Conservation (phyloP, 2,329 filamentous ascomycete genomes). For the Verticillium isaacii region DNA sequence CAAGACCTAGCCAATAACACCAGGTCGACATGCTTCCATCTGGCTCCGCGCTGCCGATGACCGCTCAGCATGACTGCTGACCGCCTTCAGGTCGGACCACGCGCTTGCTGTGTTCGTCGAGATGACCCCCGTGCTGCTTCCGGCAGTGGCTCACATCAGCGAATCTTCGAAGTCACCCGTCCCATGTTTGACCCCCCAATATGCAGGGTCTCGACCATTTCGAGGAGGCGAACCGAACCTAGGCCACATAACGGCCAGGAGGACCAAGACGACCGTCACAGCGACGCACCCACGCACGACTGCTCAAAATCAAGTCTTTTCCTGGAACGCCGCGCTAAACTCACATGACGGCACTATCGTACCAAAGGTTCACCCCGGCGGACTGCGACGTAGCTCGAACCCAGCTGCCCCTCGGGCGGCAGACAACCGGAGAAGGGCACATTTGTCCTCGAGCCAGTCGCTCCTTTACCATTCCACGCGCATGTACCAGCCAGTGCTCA, state of each 20-base stretch:
- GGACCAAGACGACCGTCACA: neutral
- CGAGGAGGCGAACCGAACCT: neutral
- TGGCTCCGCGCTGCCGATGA: no score
- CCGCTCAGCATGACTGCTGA: no score
- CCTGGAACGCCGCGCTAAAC: conserved; percentile 22
- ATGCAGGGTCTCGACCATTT: neutral
- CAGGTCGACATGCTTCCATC: no score
- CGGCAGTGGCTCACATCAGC: no score
- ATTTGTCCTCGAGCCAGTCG: conserved; percentile 11
- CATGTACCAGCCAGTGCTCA: conserved; percentile 17
- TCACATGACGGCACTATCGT: neutral
- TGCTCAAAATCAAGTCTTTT: conserved; percentile 3
- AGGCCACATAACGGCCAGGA: neutral
- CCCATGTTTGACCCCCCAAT: no score
- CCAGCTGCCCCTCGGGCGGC: conserved; percentile 7
- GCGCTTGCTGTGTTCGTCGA: no score
- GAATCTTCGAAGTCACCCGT: no score
- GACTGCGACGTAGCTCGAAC: neutral
- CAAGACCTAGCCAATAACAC: no score
- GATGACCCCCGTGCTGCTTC: no score
- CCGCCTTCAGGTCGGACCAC: no score
- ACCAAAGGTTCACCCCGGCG: neutral
- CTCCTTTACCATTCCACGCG: neutral
- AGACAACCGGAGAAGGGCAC: conserved; percentile 8
- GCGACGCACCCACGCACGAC: neutral